Conservation (phyloP, 306 rosid genomes). For the Medicago ruthenica region DNA sequence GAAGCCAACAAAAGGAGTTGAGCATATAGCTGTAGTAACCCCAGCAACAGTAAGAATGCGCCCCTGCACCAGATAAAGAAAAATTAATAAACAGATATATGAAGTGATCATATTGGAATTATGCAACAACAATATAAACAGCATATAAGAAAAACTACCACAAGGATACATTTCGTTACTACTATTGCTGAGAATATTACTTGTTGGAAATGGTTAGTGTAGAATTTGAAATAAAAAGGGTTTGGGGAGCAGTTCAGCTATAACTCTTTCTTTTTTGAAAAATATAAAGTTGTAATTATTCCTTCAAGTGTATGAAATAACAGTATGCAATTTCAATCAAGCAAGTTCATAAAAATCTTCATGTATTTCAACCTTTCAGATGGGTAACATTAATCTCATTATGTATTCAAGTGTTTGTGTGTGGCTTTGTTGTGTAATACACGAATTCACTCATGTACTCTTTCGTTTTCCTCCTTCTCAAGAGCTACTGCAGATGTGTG, state of each 20-base stretch:
- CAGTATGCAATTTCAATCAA: no score
- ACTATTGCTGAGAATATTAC: neutral
- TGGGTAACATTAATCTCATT: no score
- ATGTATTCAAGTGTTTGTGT: no score
- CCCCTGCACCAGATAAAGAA: constrained; percentile 67
- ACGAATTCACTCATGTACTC: no score
- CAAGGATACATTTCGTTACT: neutral
- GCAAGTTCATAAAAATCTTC: no score
- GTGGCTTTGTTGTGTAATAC: no score
- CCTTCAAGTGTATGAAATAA: no score
- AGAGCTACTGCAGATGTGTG: neutral
- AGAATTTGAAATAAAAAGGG: neutral
- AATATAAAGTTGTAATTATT: no score
- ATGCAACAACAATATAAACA: constrained; percentile 38
- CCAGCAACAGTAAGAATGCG: constrained; percentile 92
- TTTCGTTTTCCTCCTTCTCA: no score
- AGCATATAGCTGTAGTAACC: constrained; percentile 83
- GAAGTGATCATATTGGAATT: neutral
- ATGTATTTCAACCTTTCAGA: no score
- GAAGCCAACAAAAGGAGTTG: constrained; percentile 82
- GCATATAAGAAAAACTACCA: constrained; percentile 14
- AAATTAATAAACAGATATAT: constrained; percentile 13
- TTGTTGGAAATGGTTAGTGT: constrained; percentile 2
- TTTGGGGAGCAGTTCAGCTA: neutral
- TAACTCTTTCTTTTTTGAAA: no score